phyloP scores from a whole-genome alignment of 1,139 yeast species.

The Geotrichum armillariae region DNA sequence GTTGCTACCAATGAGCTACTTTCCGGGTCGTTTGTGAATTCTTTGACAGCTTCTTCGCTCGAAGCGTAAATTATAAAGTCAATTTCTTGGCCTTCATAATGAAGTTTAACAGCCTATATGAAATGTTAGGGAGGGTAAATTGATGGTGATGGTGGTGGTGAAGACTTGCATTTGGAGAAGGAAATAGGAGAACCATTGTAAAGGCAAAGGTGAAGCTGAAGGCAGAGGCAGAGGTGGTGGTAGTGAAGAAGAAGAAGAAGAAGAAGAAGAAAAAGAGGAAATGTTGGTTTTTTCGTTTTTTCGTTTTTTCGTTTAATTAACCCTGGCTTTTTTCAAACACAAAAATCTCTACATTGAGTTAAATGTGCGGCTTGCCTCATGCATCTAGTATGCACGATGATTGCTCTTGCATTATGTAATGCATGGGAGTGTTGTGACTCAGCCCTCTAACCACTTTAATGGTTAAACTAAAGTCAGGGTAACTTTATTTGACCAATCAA shows the following conservation, averaged over 20 bases:
- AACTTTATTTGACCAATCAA: no score
- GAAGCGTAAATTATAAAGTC: conserved; percentile 14
- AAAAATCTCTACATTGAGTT: no score
- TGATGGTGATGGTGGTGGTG: background rate
- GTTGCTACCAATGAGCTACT: conserved; percentile 16
- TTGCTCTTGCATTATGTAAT: no score
- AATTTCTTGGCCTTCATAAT: conserved; percentile 13
- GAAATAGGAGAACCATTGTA: conserved; percentile 11
- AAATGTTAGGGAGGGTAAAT: background rate
- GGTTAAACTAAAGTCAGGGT: no score
- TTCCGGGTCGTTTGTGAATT: conserved; percentile 16
- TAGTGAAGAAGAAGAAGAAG: background rate
- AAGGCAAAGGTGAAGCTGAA: background rate
- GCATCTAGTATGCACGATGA: no score
- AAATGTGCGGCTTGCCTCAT: no score
- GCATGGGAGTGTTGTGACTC: no score
- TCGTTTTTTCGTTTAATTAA: background rate
- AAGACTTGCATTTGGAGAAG: conserved; percentile 14
- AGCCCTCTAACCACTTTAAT: no score
- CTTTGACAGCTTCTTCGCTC: conserved; percentile 12
- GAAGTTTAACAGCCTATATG: conserved; percentile 13
- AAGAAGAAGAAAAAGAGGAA: background rate
- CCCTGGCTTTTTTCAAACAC: background rate
- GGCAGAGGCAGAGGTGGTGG: background rate
- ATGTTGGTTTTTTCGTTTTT: background rate